A percentile compares a stretch with the other conserved stretches of the same genome.
Conservation (phyloP, 2,329 filamentous ascomycete species). For the Delphinella strobiligena region DNA sequence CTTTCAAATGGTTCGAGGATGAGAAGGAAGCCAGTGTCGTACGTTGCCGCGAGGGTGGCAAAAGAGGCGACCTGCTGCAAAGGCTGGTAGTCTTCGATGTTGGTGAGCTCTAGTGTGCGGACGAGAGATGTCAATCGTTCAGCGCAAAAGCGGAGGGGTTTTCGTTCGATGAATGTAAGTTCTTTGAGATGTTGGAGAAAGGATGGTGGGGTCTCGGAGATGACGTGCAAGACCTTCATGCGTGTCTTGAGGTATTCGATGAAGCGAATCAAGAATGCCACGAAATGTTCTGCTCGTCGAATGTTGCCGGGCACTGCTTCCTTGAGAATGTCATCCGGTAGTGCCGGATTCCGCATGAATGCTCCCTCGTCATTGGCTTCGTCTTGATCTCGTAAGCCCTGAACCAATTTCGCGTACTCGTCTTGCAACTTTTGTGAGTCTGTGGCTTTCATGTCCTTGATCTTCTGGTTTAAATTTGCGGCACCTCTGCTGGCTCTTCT, state of each 20-base stretch:
- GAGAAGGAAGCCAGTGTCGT: slow-evolving; percentile 89
- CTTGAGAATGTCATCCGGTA: slow-evolving; percentile 87
- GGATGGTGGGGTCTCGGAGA: slow-evolving; percentile 90
- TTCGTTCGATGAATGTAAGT: slow-evolving; percentile 94
- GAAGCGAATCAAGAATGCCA: slow-evolving; percentile 87
- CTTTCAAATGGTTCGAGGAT: slow-evolving; percentile 98
- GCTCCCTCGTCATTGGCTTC: slow-evolving; percentile 86
- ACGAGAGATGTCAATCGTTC: slow-evolving; percentile 91
- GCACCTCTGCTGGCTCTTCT: slow-evolving; percentile 84
- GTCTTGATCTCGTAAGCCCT: slow-evolving; percentile 78
- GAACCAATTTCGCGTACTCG: slow-evolving; percentile 90
- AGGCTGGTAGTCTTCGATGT: slow-evolving; percentile 95
- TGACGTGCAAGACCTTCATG: slow-evolving; percentile 96
- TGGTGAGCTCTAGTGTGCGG: slow-evolving; percentile 86
- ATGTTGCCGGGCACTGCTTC: slow-evolving; percentile 97
- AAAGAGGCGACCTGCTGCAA: slow-evolving; percentile 97
- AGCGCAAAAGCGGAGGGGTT: slow-evolving; percentile 86
- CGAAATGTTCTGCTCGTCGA: slow-evolving; percentile 86
- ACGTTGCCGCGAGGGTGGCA: slow-evolving; percentile 88
- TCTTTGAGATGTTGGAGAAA: slow-evolving; percentile 90
- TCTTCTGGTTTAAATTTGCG: slow-evolving; percentile 79
- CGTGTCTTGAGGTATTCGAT: slow-evolving; percentile 92
- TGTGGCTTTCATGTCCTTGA: slow-evolving; percentile 87
- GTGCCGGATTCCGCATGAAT: slow-evolving; percentile 92
- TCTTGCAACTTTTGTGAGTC: slow-evolving; percentile 90